phyloP scores from a whole-genome alignment of 345 rosid species.

The Viola odorata region DNA sequence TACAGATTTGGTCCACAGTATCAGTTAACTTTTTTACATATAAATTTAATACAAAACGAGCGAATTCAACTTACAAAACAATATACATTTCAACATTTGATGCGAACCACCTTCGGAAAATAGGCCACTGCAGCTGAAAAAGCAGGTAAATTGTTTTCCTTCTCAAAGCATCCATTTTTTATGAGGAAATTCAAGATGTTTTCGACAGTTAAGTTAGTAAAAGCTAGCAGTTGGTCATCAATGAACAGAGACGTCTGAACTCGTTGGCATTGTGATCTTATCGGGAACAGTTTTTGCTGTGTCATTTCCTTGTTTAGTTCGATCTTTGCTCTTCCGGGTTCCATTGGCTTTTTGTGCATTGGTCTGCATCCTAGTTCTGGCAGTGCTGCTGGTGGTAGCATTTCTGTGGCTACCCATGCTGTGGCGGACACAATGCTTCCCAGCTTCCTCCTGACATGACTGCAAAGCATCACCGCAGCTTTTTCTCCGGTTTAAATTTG shows the following conservation, averaged over 20 bases:
- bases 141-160: conserved; percentile 20
- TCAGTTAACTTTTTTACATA: conserved; percentile 30
- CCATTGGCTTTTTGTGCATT: conserved; percentile 36
- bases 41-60: conserved; percentile 33
- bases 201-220: conserved; percentile 24
- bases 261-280: conserved; percentile 26
- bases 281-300: conserved; percentile 32
- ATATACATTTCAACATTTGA: conserved; percentile 34
- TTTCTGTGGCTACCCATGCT: conserved; percentile 50
- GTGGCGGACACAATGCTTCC: conserved; percentile 58
- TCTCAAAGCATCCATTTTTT: conserved; percentile 21
- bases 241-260: conserved; percentile 30
- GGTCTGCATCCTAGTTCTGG: conserved; percentile 27
- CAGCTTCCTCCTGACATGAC: conserved; percentile 42
- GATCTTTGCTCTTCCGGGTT: conserved; percentile 36
- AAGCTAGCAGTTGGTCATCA: conserved; percentile 29
- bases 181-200: conserved; percentile 18
- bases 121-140: conserved; percentile 22
- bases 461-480: conserved; percentile 70
- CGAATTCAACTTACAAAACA: conserved; percentile 26
- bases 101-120: conserved; percentile 15
- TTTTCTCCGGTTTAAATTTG: conserved; percentile 55
- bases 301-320: conserved; percentile 35
- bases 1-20: conserved; percentile 22
- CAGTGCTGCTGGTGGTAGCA: conserved; percentile 12